A percentile compares a stretch with the other conserved stretches of the same genome.
Evolutionary conservation across 768 basidiomycete species (phyloP).

Genomic region (Gymnopilus dilepis): DNA sequence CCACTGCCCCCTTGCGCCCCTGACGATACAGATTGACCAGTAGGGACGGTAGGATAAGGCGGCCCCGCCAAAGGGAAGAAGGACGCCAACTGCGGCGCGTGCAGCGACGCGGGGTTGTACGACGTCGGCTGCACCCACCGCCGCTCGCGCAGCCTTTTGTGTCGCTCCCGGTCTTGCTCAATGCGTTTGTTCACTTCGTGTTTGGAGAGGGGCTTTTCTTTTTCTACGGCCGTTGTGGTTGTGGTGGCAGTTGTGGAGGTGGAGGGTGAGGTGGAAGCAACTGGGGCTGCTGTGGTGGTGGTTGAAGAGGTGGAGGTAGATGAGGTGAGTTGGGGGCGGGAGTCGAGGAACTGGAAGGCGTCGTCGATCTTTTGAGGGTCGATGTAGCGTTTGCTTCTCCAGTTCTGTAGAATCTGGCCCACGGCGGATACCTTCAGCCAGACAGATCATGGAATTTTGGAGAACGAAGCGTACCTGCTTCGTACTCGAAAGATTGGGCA

Average conservation of each 20-base stretch:
- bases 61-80: conserved; percentile 64
- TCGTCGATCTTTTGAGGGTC: conserved; percentile 82
- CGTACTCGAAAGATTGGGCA: conserved; percentile 86
- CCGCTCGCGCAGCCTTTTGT: conserved; percentile 88
- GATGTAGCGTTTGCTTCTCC: conserved; percentile 84
- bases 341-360: conserved; percentile 59
- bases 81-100: conserved; percentile 54
- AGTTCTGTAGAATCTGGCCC: conserved; percentile 87
- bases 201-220: conserved; percentile 47
- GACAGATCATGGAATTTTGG: neutral
- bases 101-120: conserved; percentile 50
- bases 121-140: conserved; percentile 88
- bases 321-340: conserved; percentile 37
- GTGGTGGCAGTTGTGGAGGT: conserved; percentile 13
- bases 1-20: no score
- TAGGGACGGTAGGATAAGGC: no score
- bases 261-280: no score
- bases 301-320: conserved; percentile 17
- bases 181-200: conserved; percentile 84
- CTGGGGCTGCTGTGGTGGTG: no score
- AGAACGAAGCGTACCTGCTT: conserved; percentile 65
- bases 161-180: conserved; percentile 91
- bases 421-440: neutral
- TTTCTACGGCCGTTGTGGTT: conserved; percentile 29
- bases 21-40: no score